These are phyloP conservation scores for Furcasterigmium furcatum DNA, from an alignment of 2,329 filamentous ascomycete species.

Conservation along the genomic window DNA sequence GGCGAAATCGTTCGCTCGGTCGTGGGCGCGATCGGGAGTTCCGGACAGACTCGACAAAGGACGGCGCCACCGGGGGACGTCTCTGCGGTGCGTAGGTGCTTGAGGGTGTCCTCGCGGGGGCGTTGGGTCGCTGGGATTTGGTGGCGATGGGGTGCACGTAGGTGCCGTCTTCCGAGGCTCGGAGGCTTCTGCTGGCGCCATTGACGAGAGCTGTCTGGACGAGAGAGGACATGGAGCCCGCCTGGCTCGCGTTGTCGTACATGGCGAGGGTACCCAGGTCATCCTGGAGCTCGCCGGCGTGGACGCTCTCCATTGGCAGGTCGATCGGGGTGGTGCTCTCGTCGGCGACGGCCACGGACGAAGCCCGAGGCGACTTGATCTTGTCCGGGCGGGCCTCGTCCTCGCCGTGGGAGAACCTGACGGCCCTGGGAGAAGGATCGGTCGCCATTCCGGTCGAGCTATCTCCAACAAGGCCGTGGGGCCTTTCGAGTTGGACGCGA, in stretches of 20 bases:
- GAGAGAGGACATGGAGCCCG: slow-evolving; percentile 39
- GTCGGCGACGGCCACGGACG: slow-evolving; percentile 26
- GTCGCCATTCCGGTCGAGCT: slow-evolving; percentile 15
- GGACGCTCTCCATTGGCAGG: slow-evolving; percentile 37
- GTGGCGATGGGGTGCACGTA: slow-evolving; percentile 23
- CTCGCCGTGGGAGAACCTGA: slow-evolving; percentile 53
- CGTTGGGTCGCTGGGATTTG: slow-evolving; percentile 63
- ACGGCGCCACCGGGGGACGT: slow-evolving; percentile 41
- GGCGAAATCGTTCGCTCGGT: slow-evolving; percentile 54
- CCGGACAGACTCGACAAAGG: slow-evolving; percentile 41
- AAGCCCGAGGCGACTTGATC: slow-evolving; percentile 32
- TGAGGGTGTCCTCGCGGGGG: slow-evolving; percentile 70
- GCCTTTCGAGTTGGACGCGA: too few species aligned
- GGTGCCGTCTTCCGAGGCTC: slow-evolving; percentile 7
- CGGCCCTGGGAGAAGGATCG: slow-evolving; percentile 51
- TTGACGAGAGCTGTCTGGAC: slow-evolving; percentile 8
- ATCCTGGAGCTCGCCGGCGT: slow-evolving; percentile 46
- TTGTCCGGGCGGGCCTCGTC: slow-evolving; percentile 39
- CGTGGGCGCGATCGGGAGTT: slow-evolving; percentile 48
- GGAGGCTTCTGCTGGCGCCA: slow-evolving; percentile 9
- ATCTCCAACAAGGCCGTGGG: too few species aligned
- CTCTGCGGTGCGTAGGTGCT: slow-evolving; percentile 73
- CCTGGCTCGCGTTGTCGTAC: slow-evolving; percentile 37
- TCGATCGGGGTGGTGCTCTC: slow-evolving; percentile 48
- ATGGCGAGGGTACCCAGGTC: slow-evolving; percentile 39